Evolutionary conservation across 1,284 basidiomycete genomes (phyloP), one percentile per base, ranked within the genome.

Genomic region (Apiotrichum domesticum): DNA sequence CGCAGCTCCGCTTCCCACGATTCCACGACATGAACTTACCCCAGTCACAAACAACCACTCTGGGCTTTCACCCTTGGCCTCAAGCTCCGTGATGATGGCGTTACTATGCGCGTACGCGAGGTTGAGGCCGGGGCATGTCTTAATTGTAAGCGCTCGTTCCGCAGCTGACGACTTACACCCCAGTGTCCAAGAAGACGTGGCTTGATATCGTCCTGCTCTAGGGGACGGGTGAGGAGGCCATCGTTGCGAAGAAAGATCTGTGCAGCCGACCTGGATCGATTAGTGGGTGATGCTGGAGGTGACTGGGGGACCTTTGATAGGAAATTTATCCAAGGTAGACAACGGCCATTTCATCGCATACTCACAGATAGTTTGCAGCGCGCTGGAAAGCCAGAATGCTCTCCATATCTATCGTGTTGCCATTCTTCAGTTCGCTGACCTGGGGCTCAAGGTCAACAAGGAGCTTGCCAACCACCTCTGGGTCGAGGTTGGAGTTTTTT

Each of bases 91-190:
- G 65, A 93, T 85, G 62, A 92, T 79, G 46, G 84, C 80, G 69
- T 88, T 90, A 42, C 87, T 76, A 70, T 93, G 90, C 0, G 87
- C 85, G 71, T 92, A 92, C 21, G 86, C 81, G 65, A 92, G 82
- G 63, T 82, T 76, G 32, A 92, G 82, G 33, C 89, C 90, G 0
- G 87, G 86, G 59, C 68, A 70, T 0, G 69, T 69, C 9, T 21
- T 21, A 21, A 21, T 21, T 21, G 21, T 21, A 21, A 21, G 21
- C 21, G 21, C 21, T 21, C 21, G 21, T 21, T 21, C 21, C 21
- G 21, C 21, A 21, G 21, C 21, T 21, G 21, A 21, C 21, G 21
- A 21, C 21, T 21, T 21, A 21, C 21, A 21, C 71, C 71, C 64
- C 68, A 78, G 63, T 79, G 78, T n/a, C 81, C 80, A 13, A 93